phyloP scores from a whole-genome alignment of 495 filamentous ascomycete species.

The Hypoxylon cercidicola region DNA sequence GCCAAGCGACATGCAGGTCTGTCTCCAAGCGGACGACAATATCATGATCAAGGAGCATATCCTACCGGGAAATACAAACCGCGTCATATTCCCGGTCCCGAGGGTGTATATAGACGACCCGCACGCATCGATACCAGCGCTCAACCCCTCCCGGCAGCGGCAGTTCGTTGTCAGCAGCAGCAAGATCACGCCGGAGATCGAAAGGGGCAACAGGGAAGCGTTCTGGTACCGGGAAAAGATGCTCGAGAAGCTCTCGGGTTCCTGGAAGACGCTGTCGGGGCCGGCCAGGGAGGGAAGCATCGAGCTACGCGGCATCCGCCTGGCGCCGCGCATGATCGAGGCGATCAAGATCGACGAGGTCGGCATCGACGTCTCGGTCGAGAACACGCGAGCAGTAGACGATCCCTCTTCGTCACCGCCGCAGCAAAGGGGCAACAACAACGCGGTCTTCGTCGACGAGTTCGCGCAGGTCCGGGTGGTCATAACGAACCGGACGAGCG shows the following conservation, averaged over 20 bases:
- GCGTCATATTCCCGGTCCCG: constrained; percentile 79
- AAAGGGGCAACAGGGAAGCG: constrained; percentile 80
- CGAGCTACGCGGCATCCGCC: constrained; percentile 76
- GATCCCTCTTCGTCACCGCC: background rate
- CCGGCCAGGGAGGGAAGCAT: constrained; percentile 72
- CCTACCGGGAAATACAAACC: constrained; percentile 80
- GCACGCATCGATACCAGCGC: constrained; percentile 78
- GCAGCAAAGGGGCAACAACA: constrained; percentile 48
- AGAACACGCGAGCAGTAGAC: constrained; percentile 39
- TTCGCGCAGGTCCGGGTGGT: constrained; percentile 75
- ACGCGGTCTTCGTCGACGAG: constrained; percentile 70
- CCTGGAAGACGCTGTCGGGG: constrained; percentile 72
- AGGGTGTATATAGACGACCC: constrained; percentile 81
- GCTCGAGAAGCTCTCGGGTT: constrained; percentile 73
- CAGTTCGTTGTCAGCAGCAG: constrained; percentile 90
- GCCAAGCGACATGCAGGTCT: constrained; percentile 78
- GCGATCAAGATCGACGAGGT: constrained; percentile 84
- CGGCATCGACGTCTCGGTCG: constrained; percentile 70
- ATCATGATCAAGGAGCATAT: constrained; percentile 63
- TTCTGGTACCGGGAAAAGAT: constrained; percentile 95
- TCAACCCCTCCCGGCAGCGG: constrained; percentile 78
- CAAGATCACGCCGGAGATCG: constrained; percentile 79
- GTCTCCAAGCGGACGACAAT: constrained; percentile 53
- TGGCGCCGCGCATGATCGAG: constrained; percentile 83
- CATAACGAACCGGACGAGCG: constrained; percentile 75